Conservation (phyloP, 2,329 filamentous ascomycete species). For the Sarocladium strictum region DNA sequence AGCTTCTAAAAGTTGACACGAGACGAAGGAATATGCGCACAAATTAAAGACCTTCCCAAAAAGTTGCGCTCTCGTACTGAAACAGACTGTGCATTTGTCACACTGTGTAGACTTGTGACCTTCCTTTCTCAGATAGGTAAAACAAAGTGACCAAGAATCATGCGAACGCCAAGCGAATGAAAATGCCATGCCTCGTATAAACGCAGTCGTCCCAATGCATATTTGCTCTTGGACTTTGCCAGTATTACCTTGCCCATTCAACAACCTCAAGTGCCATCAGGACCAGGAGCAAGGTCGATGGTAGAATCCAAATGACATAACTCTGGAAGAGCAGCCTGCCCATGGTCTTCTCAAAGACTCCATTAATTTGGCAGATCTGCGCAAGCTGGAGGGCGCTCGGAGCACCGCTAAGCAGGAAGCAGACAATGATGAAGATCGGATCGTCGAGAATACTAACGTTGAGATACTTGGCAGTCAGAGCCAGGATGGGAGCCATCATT, state of each 20-base stretch:
- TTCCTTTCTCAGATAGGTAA: too few relatives aligned
- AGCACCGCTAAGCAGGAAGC: constrained; percentile 90
- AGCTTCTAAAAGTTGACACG: too few relatives aligned
- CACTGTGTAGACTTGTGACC: too few relatives aligned
- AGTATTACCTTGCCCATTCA: constrained; percentile 65
- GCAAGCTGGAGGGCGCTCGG: constrained; percentile 91
- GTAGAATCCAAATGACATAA: constrained; percentile 57
- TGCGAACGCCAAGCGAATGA: too few relatives aligned
- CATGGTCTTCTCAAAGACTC: constrained; percentile 93
- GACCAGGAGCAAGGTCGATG: constrained; percentile 84
- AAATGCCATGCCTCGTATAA: too few relatives aligned
- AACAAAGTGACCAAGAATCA: too few relatives aligned
- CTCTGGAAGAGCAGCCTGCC: constrained; percentile 88
- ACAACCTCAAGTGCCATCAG: constrained; percentile 89
- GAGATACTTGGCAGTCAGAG: constrained; percentile 81
- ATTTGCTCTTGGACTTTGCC: too few relatives aligned
- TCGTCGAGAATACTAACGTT: constrained; percentile 93
- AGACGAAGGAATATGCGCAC: too few relatives aligned
- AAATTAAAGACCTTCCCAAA: too few relatives aligned
- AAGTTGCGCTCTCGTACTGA: too few relatives aligned
- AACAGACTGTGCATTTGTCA: too few relatives aligned
- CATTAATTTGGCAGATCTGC: constrained; percentile 98
- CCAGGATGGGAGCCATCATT: constrained; percentile 87
- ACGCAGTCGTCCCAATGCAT: too few relatives aligned
- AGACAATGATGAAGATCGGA: constrained; percentile 96